Evolutionary conservation across 1,284 basidiomycete genomes (phyloP).

Genomic region (Ustilago loliicola): DNA sequence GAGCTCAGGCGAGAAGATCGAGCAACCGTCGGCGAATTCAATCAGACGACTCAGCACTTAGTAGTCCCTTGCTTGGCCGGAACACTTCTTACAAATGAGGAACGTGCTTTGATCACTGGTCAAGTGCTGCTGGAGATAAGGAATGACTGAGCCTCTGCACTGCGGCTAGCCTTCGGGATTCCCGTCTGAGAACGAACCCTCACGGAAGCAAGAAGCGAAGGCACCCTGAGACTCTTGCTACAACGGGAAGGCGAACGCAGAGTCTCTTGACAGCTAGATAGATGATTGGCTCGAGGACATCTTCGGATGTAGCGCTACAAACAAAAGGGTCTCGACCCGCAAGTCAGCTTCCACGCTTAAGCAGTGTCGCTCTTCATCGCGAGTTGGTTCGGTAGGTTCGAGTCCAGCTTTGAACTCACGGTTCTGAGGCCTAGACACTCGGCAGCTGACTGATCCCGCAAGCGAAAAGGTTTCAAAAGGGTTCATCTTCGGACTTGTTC

Average conservation of each 20-base stretch:
- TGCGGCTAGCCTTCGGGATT: neutral
- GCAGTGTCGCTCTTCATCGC: neutral
- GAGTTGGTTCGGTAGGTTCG: neutral
- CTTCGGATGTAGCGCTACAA: neutral
- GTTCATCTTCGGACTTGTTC: neutral
- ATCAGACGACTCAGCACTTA: neutral
- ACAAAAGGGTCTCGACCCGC: neutral
- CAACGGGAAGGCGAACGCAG: neutral
- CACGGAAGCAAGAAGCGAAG: neutral
- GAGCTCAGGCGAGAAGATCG: neutral
- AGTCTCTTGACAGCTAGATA: neutral
- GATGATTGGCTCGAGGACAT: neutral
- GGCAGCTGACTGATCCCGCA: neutral
- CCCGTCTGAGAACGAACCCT: neutral
- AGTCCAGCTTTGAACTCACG: neutral
- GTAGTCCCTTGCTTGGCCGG: neutral
- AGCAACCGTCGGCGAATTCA: neutral
- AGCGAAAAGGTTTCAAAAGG: neutral
- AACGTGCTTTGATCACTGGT: neutral
- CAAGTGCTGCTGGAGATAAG: slow-evolving; percentile 4
- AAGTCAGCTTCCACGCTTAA: neutral
- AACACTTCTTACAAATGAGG: neutral
- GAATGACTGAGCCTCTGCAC: neutral
- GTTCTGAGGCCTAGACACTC: slow-evolving; percentile 1
- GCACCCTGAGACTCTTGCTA: neutral